Percentiles rank a stretch among this genome's conserved stretches.
Evolutionary conservation across 441 rosid species (phyloP).

Genomic region (Gossypium trilobum): DNA sequence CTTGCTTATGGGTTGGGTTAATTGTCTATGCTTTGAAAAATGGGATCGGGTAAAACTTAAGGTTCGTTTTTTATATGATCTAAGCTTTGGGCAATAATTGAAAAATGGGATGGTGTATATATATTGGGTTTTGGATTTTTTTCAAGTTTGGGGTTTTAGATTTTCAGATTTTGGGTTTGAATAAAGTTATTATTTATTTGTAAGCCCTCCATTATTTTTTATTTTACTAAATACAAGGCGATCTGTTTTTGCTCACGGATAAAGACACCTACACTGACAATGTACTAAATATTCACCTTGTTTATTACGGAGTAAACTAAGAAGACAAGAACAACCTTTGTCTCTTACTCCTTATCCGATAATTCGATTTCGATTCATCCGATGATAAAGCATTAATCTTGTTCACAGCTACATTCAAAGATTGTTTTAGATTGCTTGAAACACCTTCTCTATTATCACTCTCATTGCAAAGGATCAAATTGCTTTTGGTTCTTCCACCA

Average conservation of each 20-base stretch:
- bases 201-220: no score
- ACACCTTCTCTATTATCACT: constrained; percentile 19
- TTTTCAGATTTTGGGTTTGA: no score
- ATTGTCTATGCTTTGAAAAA: no score
- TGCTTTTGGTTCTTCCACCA: constrained; percentile 56
- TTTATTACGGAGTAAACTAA: constrained; percentile 18
- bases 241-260: no score
- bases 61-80: no score
- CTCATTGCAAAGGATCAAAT: constrained; percentile 36
- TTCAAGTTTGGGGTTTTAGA: no score
- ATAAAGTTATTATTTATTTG: no score
- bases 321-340: constrained; percentile 75
- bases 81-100: no score
- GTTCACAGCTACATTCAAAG: constrained; percentile 45
- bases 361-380: constrained; percentile 31
- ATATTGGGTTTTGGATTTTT: background rate
- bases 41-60: no score
- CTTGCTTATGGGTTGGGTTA: no score
- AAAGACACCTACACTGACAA: no score
- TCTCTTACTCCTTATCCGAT: constrained; percentile 73
- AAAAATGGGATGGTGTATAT: background rate
- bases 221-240: no score
- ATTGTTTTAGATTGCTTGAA: constrained; percentile 41
- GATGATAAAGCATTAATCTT: constrained; percentile 50
- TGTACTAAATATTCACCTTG: background rate